Base-by-base conservation (phyloP, 1,284 basidiomycete genomes). In the Volvariella volvacea region DNA sequence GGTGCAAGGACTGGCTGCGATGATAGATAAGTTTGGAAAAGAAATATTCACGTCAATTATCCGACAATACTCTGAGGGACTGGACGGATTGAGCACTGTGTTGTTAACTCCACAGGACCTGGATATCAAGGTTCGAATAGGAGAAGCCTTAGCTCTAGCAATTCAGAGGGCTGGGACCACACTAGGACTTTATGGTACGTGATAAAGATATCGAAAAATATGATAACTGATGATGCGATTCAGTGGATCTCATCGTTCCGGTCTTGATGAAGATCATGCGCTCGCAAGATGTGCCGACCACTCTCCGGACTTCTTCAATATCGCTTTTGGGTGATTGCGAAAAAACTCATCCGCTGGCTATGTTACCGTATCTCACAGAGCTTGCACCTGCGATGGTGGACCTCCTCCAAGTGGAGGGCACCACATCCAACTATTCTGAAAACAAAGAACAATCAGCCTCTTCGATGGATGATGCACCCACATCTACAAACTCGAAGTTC, bases 101-200 rank as follows among this genome's bases (percentile, higher is more conserved):
- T 68, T 64, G 22, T 61, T 83, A 48, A 76, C 74, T 12, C 73
- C 73, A 52, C 74, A 78, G 32, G 87, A 91, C 49, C 65, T 97
- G 28, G 91, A 97, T 58, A 70, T 74, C 47, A 70, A 83, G 15
- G 70, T 91, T n/a, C 72, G 93, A 9, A 68, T 97, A 2, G 95
- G 92, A 3, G 95, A 98, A 63, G 92, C 92, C 1, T 64, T 98
- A 9, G 79, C 79, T 3, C 79, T 86, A 50, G 83, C 94, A 1
- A 80, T 97, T 20, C 74, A 81, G 50, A 68, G 82, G 31, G 84
- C 80, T 45, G 92, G 88, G 6, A 76, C 79, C 30, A 74, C 85
- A 0, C 66, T 96, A 21, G 71, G 79, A 3, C 59, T 73, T 7
- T 82, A 89, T 58, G 77, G 92, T 91, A 53, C 50, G 80, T 68